phyloP scores from a whole-genome alignment of 2,329 filamentous ascomycete genomes.

The Venturia effusa region DNA sequence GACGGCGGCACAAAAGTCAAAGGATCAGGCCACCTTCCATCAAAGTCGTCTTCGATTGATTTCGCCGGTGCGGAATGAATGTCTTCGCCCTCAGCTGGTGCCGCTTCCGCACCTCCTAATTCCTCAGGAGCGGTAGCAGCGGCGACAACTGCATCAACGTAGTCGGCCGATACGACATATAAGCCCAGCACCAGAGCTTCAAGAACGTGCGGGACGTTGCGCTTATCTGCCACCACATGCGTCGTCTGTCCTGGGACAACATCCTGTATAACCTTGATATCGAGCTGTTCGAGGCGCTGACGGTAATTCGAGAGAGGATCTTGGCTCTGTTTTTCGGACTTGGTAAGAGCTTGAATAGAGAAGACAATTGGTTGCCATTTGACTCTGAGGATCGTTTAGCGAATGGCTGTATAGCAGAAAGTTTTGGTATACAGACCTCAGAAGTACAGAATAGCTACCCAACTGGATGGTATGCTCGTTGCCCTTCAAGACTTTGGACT shows the following conservation, averaged over 20 bases:
- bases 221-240: constrained; percentile 78
- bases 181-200: constrained; percentile 76
- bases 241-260: constrained; percentile 65
- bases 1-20: constrained; percentile 60
- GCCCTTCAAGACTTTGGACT: constrained; percentile 44
- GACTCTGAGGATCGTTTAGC: constrained; percentile 40
- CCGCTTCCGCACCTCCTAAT: neutral
- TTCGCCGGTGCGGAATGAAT: constrained; percentile 38
- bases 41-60: constrained; percentile 50
- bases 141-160: constrained; percentile 59
- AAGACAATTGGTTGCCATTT: constrained; percentile 74
- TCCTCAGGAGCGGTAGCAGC: constrained; percentile 36
- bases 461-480: constrained; percentile 57
- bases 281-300: constrained; percentile 64
- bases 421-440: constrained; percentile 36
- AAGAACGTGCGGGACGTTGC: constrained; percentile 79
- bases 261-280: constrained; percentile 72
- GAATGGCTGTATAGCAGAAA: neutral
- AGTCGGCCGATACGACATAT: constrained; percentile 63
- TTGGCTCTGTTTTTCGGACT: constrained; percentile 30
- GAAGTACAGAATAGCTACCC: constrained; percentile 56
- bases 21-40: constrained; percentile 66
- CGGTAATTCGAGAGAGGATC: constrained; percentile 54
- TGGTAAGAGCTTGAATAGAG: constrained; percentile 65
- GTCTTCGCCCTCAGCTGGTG: constrained; percentile 15